phyloP scores from a whole-genome alignment of 805 yeast genomes.

The Candida montana region DNA sequence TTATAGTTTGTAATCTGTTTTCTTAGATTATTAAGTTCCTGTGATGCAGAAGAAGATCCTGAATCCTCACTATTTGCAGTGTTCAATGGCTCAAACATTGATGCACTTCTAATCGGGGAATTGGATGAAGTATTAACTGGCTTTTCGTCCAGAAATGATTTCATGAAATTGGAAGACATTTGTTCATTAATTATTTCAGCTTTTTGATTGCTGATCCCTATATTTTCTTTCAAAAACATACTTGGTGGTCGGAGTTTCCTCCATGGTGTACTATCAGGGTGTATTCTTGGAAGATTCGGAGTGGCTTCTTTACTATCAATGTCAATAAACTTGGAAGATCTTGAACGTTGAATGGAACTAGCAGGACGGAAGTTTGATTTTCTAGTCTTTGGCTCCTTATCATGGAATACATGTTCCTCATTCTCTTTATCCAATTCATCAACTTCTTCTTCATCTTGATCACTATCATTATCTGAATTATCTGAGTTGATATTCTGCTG shows the following conservation, averaged over 20 bases:
- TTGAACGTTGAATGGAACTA: not conserved
- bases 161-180: conserved; percentile 18
- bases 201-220: not conserved
- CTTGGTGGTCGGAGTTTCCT: conserved; percentile 24
- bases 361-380: not conserved
- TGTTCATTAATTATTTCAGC: not conserved
- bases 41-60: conserved; percentile 11
- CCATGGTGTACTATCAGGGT: conserved; percentile 34
- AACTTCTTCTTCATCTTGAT: conserved; percentile 3
- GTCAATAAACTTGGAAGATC: conserved; percentile 17
- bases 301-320: conserved; percentile 24
- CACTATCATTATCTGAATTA: conserved; percentile 16
- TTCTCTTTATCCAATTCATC: not conserved
- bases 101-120: conserved; percentile 16
- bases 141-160: conserved; percentile 18
- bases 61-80: conserved; percentile 9
- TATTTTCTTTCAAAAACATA: conserved; percentile 10
- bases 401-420: not conserved
- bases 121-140: not conserved
- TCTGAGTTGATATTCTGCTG: conserved; percentile 5
- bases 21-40: conserved; percentile 34
- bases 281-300: conserved; percentile 29
- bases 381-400: not conserved
- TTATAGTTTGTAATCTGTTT: conserved; percentile 38
- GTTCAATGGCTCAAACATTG: conserved; percentile 15